phyloP scores from a whole-genome alignment of 2,329 filamentous ascomycete species.

The Xylariaceae sp. region DNA sequence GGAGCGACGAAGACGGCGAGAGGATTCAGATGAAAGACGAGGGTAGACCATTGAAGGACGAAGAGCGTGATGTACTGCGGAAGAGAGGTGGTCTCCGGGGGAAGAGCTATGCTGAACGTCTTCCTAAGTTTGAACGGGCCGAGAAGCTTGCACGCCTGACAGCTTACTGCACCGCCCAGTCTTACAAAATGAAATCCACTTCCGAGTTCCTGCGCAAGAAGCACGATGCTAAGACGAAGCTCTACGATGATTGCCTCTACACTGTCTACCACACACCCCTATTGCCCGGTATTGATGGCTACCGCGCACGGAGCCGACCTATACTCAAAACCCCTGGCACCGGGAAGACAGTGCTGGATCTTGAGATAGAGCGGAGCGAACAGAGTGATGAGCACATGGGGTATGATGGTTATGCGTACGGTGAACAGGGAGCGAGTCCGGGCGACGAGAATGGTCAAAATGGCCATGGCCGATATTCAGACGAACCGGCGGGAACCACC shows the following conservation, averaged over 20 bases:
- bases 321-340: slow-evolving; percentile 85
- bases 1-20: slow-evolving; percentile 51
- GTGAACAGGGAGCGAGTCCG: slow-evolving; percentile 35
- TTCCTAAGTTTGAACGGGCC: slow-evolving; percentile 81
- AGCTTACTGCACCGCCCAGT: slow-evolving; percentile 93
- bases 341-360: slow-evolving; percentile 85
- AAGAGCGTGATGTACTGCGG: slow-evolving; percentile 61
- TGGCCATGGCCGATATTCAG: slow-evolving; percentile 16
- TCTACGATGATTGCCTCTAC: slow-evolving; percentile 97
- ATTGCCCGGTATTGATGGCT: slow-evolving; percentile 79
- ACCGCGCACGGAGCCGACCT: slow-evolving; percentile 82
- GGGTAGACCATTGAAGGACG: slow-evolving; percentile 62
- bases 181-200: slow-evolving; percentile 84
- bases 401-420: slow-evolving; percentile 70
- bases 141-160: slow-evolving; percentile 88
- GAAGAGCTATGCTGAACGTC: slow-evolving; percentile 89
- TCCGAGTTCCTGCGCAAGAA: slow-evolving; percentile 82
- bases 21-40: slow-evolving; percentile 44
- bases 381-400: slow-evolving; percentile 84
- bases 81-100: slow-evolving; percentile 60
- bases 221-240: slow-evolving; percentile 87
- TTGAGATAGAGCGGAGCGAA: slow-evolving; percentile 95
- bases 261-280: slow-evolving; percentile 91
- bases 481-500: slow-evolving; percentile 9
- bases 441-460: slow-evolving; percentile 25